Base-by-base conservation (phyloP, 23 red algal genomes). In the Chondrus crispus region DNA sequence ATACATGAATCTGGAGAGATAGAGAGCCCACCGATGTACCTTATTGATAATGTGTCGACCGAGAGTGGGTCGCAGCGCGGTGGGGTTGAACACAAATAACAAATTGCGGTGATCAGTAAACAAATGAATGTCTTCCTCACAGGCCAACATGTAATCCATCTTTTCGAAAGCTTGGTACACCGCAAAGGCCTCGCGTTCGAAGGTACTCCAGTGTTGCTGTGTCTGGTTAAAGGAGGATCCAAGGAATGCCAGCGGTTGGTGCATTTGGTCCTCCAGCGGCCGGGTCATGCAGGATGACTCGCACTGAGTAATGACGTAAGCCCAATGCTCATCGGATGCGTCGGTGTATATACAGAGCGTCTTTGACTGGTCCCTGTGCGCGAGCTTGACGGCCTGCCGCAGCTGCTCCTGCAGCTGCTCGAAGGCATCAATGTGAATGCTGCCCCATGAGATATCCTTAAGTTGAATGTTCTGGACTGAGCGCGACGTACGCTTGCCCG, bases 21-120 rank as follows among this genome's bases (percentile, higher is more conserved):
- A 74, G 28, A 83, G 29, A 36, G 88, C 88, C 88, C 36, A 91
- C 52, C 88, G 37, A 53, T 66, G 54, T 5, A 91, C 55, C 44
- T 91, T 91, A 2, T 35, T 40, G 41, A 91, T 42, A 20, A 82
- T 24, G 58, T 82, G 88, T 5, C 88, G 36, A 5, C 57, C 62
- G 13, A 70, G 49, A 1, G 20, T 35, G 10, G 88, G 55, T 33
- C 60, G 45, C 2, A 83, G 28, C 3, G 58, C 88, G 5, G 51
- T 11, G 2, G 75, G 88, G 18, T 30, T 3, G 44, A 83, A 91
- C 42, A 57, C 63, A 62, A 82, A 82, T 47, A 82, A 24, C 24
- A 82, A 51, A 38, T 82, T 82, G 46, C 26, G 46, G 24, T 82
- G 78, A 82, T 82, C 78, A 6, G 51, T 82, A 38, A 82, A 82